These are phyloP conservation scores for Zygotorulaspora chibaensis DNA, from an alignment of 805 yeast genomes.

Conservation along the genomic window DNA sequence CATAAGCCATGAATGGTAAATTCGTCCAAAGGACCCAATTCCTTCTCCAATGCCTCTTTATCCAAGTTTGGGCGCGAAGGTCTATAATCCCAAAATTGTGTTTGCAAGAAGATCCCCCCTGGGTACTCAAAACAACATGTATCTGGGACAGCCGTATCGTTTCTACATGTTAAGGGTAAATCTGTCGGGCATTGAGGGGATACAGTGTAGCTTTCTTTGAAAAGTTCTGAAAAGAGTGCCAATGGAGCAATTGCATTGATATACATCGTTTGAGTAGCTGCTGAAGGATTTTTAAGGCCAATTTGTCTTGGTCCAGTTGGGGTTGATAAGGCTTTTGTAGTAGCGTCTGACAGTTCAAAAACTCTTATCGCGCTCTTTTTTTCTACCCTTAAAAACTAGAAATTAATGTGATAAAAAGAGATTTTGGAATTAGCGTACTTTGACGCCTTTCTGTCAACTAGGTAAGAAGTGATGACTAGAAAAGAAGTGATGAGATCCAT, in stretches of 20 bases:
- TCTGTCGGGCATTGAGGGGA: slow-evolving; percentile 47
- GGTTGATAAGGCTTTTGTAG: neutral
- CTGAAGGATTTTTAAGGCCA: no score
- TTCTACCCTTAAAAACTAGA: neutral
- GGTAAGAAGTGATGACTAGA: no score
- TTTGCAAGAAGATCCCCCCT: slow-evolving; percentile 76
- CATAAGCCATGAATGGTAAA: slow-evolving; percentile 85
- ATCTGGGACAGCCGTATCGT: slow-evolving; percentile 50
- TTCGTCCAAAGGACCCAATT: slow-evolving; percentile 59
- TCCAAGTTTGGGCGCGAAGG: slow-evolving; percentile 43
- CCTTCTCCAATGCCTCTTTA: slow-evolving; percentile 25
- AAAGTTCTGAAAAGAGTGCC: neutral
- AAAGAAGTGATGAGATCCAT: no score
- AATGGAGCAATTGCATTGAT: neutral
- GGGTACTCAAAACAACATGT: slow-evolving; percentile 83
- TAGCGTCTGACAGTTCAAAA: neutral
- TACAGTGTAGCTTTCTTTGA: neutral
- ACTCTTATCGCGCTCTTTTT: neutral
- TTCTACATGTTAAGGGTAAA: slow-evolving; percentile 58
- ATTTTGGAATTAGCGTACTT: no score
- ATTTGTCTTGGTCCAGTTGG: no score
- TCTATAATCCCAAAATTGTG: slow-evolving; percentile 90
- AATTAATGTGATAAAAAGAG: neutral
- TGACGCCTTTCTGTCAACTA: no score
- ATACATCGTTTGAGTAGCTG: neutral